Base-by-base conservation (phyloP, 192 early-diverging fungal species). In the Entomortierella lignicola region DNA sequence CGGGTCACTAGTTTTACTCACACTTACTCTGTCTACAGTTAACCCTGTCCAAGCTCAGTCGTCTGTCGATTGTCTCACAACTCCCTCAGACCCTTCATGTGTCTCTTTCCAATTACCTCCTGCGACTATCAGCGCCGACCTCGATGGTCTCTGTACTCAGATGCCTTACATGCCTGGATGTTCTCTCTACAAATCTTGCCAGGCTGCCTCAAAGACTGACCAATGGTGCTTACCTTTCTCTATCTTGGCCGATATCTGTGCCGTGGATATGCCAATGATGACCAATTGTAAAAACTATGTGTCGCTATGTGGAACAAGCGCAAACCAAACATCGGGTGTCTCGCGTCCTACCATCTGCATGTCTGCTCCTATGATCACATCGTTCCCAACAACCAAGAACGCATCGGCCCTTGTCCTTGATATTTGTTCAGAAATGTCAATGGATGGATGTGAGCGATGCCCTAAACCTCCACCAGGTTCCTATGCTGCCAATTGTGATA, bases 91-190 rank as follows among this genome's bases (percentile, higher is more conserved):
- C 39, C 67, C 75, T 25, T 65, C 66, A 23, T 79, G 75, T n/a
- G 67, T 43, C 57, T 60, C 66, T 41, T 79, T 61, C 59, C 54
- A 64, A 39, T 43, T 79, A 27, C 75, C 75, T n/a, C 62, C 55
- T 12, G 67, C 54, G 23, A 79, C 75, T 18, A 41, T 79, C 60
- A 68, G 60, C 52, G 52, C 79, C 2, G 69, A 71, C 43, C 47
- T 85, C 39, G 60, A 69, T 27, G 53, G 42, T 8, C 80, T 87
- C 27, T 87, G 86, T 67, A 60, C 71, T 6, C 80, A 85, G 50
- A 87, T 87, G 86, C 60, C 71, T 13, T 84, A 53, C 60, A 87
- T 87, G 86, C 84, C 86, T 12, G 83, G 81, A 11, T 83, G 86
- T 65, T 69, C 77, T 18, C 34, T 84, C 48, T 68, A 69, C 44